These are phyloP conservation scores for Ramularia endophylla DNA, from an alignment of 2,329 filamentous ascomycete species.

Conservation along the genomic window DNA sequence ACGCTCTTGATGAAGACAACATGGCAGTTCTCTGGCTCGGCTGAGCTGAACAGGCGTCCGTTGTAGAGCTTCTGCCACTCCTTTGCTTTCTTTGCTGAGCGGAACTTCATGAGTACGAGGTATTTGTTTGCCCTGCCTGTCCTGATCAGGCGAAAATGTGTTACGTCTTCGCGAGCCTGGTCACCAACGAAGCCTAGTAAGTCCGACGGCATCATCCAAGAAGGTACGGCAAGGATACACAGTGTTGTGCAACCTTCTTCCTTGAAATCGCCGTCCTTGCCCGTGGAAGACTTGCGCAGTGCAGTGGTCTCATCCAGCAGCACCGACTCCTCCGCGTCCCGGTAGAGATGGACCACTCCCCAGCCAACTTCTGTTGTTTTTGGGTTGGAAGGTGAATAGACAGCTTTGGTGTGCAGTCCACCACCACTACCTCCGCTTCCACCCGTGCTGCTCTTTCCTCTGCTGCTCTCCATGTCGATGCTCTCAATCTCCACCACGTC, in stretches of 20 bases:
- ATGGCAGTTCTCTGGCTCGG: constrained; percentile 83
- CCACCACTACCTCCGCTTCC: constrained; percentile 50
- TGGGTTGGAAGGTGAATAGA: constrained; percentile 65
- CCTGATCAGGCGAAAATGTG: constrained; percentile 90
- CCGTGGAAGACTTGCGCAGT: constrained; percentile 17
- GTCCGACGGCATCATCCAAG: constrained; percentile 85
- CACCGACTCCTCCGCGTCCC: constrained; percentile 70
- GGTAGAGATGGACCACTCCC: constrained; percentile 91
- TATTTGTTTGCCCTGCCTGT: constrained; percentile 86
- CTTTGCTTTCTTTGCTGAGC: constrained; percentile 64
- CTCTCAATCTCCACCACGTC: constrained; percentile 72
- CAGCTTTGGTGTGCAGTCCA: constrained; percentile 75
- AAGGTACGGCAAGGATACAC: constrained; percentile 90
- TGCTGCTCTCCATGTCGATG: constrained; percentile 60
- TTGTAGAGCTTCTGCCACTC: constrained; percentile 85
- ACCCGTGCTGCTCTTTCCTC: constrained; percentile 34
- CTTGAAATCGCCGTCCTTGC: constrained; percentile 29
- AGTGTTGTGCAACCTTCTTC: constrained; percentile 75
- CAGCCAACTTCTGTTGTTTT: constrained; percentile 74
- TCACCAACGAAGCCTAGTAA: constrained; percentile 90
- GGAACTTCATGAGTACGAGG: constrained; percentile 93
- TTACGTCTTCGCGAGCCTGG: constrained; percentile 76
- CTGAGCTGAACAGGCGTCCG: constrained; percentile 75
- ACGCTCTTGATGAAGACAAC: constrained; percentile 93
- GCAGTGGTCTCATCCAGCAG: constrained; percentile 49